phyloP scores from a whole-genome alignment of 2,329 filamentous ascomycete genomes.

The Ophiostoma ulmi region DNA sequence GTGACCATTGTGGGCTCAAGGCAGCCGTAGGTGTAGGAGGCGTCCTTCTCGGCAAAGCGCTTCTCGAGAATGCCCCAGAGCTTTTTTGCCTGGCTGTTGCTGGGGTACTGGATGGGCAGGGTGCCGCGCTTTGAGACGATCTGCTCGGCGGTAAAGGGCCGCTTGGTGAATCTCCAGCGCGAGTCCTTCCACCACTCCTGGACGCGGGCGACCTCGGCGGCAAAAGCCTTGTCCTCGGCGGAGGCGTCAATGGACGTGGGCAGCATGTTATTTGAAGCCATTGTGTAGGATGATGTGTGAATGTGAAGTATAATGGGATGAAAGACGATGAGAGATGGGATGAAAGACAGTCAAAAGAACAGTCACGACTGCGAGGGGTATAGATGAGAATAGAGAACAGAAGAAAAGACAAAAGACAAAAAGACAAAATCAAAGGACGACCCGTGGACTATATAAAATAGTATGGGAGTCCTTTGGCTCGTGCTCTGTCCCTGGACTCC shows the following conservation, averaged over 20 bases:
- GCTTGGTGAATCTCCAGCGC: slow-evolving; percentile 87
- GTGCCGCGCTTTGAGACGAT: slow-evolving; percentile 94
- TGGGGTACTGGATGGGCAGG: slow-evolving; percentile 84
- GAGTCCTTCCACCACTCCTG: slow-evolving; percentile 93
- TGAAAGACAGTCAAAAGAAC: background rate
- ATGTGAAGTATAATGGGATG: background rate
- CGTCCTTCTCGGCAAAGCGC: slow-evolving; percentile 71
- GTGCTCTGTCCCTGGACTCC: slow-evolving; percentile 2
- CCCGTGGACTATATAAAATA: slow-evolving; percentile 22
- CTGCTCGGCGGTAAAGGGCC: slow-evolving; percentile 91
- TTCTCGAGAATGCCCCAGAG: slow-evolving; percentile 84
- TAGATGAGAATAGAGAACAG: slow-evolving; percentile 1
- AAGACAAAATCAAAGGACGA: background rate
- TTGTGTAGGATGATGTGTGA: slow-evolving; percentile 31
- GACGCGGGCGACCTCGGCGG: slow-evolving; percentile 77
- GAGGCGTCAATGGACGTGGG: slow-evolving; percentile 52
- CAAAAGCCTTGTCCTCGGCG: slow-evolving; percentile 62
- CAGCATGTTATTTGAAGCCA: slow-evolving; percentile 60
- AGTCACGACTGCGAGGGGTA: background rate
- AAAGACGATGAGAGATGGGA: background rate
- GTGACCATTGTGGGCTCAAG: slow-evolving; percentile 97
- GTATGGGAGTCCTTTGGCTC: slow-evolving; percentile 17
- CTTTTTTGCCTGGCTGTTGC: slow-evolving; percentile 87
- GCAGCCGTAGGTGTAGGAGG: slow-evolving; percentile 94
- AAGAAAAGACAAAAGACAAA: background rate